Conservation (phyloP, 2,329 filamentous ascomycete genomes). For the Aureobasidium vineae region DNA sequence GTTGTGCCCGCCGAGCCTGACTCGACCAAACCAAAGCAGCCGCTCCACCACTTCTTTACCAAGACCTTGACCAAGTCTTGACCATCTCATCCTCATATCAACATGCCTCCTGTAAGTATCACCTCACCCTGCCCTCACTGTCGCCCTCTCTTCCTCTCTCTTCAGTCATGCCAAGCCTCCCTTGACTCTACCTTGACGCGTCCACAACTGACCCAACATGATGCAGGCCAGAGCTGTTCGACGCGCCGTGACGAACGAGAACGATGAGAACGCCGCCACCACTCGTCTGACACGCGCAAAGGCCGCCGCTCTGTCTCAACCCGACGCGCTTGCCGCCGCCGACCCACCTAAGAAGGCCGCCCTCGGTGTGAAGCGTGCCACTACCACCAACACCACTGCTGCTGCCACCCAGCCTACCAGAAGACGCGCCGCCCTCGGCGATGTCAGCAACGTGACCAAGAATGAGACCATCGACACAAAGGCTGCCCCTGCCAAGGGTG, state of each 20-base stretch:
- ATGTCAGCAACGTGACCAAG: slow-evolving; percentile 95
- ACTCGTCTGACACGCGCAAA: slow-evolving; percentile 93
- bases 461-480: slow-evolving; percentile 70
- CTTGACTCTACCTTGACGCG: slow-evolving; percentile 30
- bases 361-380: slow-evolving; percentile 46
- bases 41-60: slow-evolving; percentile 16
- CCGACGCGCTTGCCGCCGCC: slow-evolving; percentile 52
- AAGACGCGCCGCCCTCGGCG: slow-evolving; percentile 82
- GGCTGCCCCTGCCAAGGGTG: slow-evolving; percentile 53
- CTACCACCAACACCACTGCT: slow-evolving; percentile 40
- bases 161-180: slow-evolving; percentile 9
- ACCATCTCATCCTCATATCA: slow-evolving; percentile 28
- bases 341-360: slow-evolving; percentile 55
- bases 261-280: slow-evolving; percentile 77
- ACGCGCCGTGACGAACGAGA: slow-evolving; percentile 82
- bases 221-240: slow-evolving; percentile 67
- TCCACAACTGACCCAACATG: slow-evolving; percentile 43
- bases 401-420: slow-evolving; percentile 53
- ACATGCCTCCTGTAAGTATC: slow-evolving; percentile 42
- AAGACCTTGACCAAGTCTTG: slow-evolving; percentile 20
- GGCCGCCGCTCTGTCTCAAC: slow-evolving; percentile 63
- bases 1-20: slow-evolving; percentile 26
- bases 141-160: not conserved
- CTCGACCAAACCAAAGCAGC: slow-evolving; percentile 20
- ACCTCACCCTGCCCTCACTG: not conserved